A percentile compares a stretch with the other conserved stretches of the same genome.
Evolutionary conservation across 768 basidiomycete genomes (phyloP).

Genomic region (Pleurotus platypus): DNA sequence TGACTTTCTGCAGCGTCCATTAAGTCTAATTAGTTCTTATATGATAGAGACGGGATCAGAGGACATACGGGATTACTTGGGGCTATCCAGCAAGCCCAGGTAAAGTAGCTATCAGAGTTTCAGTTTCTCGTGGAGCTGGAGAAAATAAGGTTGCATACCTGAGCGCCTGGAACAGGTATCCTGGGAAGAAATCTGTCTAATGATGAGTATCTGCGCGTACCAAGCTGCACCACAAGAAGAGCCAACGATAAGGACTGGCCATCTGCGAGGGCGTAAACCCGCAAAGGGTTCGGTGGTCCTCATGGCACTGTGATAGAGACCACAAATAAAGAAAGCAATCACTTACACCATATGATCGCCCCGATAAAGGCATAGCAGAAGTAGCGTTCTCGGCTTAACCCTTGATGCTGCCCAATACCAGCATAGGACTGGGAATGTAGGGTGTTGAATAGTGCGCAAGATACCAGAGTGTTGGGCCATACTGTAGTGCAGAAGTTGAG

Average conservation of each 20-base stretch:
- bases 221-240: too few species aligned
- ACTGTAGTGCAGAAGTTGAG: slow-evolving; percentile 31
- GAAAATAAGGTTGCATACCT: slow-evolving; percentile 28
- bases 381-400: slow-evolving; percentile 56
- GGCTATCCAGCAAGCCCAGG: slow-evolving; percentile 62
- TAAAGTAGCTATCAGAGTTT: slow-evolving; percentile 16
- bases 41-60: neutral
- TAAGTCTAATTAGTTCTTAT: neutral
- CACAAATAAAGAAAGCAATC: neutral
- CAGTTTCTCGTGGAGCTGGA: neutral
- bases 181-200: slow-evolving; percentile 51
- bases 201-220: neutral
- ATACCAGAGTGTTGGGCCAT: slow-evolving; percentile 71
- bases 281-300: neutral
- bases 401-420: slow-evolving; percentile 50
- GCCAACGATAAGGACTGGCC: too few species aligned
- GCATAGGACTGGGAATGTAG: slow-evolving; percentile 60
- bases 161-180: slow-evolving; percentile 58
- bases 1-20: slow-evolving; percentile 38
- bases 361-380: slow-evolving; percentile 52
- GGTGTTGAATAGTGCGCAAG: slow-evolving; percentile 72
- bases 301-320: neutral
- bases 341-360: slow-evolving; percentile 43
- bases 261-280: neutral
- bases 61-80: slow-evolving; percentile 49